Evolutionary conservation across 2,329 filamentous ascomycete species (phyloP), one percentile per base, ranked within the genome.

Genomic region (Biscogniauxia marginata): DNA sequence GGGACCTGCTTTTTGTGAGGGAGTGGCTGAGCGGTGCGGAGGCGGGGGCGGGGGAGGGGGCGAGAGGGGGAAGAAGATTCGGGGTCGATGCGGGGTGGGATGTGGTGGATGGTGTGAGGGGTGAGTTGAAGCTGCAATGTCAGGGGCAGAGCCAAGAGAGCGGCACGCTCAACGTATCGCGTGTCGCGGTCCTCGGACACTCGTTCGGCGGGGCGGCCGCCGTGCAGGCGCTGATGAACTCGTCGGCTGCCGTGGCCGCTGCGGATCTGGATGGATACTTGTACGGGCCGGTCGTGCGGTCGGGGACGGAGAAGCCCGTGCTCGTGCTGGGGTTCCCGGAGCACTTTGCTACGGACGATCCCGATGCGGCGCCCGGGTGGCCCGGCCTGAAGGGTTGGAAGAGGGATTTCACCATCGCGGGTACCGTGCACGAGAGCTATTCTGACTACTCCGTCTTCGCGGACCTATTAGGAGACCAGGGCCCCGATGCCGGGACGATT

Each of bases 251-350:
- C 39, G 47, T 58, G 4, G 67, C 59, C 6, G 67, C 66, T 18
- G 43, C 70, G 5, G 63, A 67, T 49, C 61, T 71, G 25, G 70
- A 71, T 50, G 69, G 70, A 11, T 46, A 50, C 7, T 52, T 66
- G 20, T 63, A 58, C 39, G 53, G 53, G 2, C 56, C 56, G 7
- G 56, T 53, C 3, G 53, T 55, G 20, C 34, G 23, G 21, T 2
- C 21, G 18, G 56, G 56, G 4, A 58, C 52, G 6, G 49, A 51
- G 2, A 58, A 57, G 34, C 59, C 60, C 2, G 57, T 65, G 7
- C 19, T 64, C 21, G 34, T 63, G 11, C 55, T 63, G 23, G 63
- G 60, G 7, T 52, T 56, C 18, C 58, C 50, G 9, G 34, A 46
- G 1, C 63, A 61, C 24, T 56, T 52, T 21, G 46, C 57, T n/a